Evolutionary conservation across 2,329 filamentous ascomycete species (phyloP).

Genomic region (Aureobasidium sp.): DNA sequence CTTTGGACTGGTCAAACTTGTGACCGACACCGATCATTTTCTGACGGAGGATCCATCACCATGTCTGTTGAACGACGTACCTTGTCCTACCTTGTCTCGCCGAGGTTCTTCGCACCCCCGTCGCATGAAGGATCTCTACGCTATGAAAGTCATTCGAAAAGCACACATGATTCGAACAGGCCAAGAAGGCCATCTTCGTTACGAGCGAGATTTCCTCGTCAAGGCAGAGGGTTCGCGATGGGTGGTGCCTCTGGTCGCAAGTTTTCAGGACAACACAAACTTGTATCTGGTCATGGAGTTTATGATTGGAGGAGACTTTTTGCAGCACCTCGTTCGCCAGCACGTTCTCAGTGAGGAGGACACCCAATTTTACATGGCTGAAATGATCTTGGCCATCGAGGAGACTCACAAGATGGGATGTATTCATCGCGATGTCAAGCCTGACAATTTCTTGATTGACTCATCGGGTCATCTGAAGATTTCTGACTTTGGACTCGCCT

Average conservation of each 20-base stretch:
- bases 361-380: constrained; percentile 80
- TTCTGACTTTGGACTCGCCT: constrained; percentile 91
- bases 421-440: constrained; percentile 95
- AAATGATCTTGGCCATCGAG: constrained; percentile 94
- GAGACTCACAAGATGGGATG: constrained; percentile 81
- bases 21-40: constrained; percentile 50
- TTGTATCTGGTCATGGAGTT: constrained; percentile 97
- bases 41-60: background rate
- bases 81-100: background rate
- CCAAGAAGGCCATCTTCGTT: constrained; percentile 86
- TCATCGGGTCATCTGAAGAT: constrained; percentile 87
- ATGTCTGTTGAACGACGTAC: background rate
- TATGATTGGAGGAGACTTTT: constrained; percentile 93
- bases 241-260: constrained; percentile 81
- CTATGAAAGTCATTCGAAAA: constrained; percentile 97
- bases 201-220: constrained; percentile 87
- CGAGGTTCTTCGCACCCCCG: background rate
- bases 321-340: constrained; percentile 77
- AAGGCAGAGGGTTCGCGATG: constrained; percentile 80
- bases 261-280: constrained; percentile 78
- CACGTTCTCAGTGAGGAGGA: constrained; percentile 73
- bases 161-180: constrained; percentile 84
- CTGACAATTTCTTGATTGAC: constrained; percentile 92
- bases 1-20: constrained; percentile 85
- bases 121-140: constrained; percentile 59